Evolutionary conservation across 306 rosid genomes (phyloP), one percentile per base, ranked within the genome.

Genomic region (Acacia acuminata): DNA sequence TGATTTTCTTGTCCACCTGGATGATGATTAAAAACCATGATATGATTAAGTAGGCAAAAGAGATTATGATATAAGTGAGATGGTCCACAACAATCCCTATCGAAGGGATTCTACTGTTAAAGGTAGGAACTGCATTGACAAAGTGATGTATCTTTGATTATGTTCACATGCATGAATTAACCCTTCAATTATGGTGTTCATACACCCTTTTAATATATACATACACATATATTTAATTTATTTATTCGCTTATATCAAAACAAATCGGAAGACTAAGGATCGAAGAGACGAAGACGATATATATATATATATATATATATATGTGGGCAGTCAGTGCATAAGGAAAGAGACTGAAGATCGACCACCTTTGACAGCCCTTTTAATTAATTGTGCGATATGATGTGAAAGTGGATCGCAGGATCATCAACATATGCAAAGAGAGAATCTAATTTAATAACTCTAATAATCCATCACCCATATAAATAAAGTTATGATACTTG

Each of bases 11-110:
- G 8, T 56, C 14, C 64, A 56, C 30, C 30, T 2, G 27, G 30
- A 56, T 56, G 30, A 56, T 56, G 64, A 70, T 72, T 63, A 48
- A 72, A 58, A 75, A 65, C 79, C 73, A 84, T 78, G 71, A 56
- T 56, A 56, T 56, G 66, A 82, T 76, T 71, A 38, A 11, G 40
- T 47, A 43, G 38, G 77, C 50, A 55, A 66, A 45, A 34, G 45
- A 42, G 65, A 27, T 73, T 79, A 85, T 83, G 45, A 10, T n/a
- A 8, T 66, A 9, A 58, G 5, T 51, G 16, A 25, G 61, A 83
- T 87, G 90, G 88, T 75, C 90, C 90, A 81, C 81, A 34, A 10
- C 36, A 10, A 60, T 60, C 81, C 78, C 77, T 24, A 81, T 76
- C 81, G 61, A 42, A 4, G 58, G 20, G 22, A 17, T 22, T 78